Percentiles rank a stretch among this genome's conserved stretches.
These are phyloP conservation scores for Penicillium crystallinum DNA, from an alignment of 495 filamentous ascomycete genomes.

Conservation along the genomic window DNA sequence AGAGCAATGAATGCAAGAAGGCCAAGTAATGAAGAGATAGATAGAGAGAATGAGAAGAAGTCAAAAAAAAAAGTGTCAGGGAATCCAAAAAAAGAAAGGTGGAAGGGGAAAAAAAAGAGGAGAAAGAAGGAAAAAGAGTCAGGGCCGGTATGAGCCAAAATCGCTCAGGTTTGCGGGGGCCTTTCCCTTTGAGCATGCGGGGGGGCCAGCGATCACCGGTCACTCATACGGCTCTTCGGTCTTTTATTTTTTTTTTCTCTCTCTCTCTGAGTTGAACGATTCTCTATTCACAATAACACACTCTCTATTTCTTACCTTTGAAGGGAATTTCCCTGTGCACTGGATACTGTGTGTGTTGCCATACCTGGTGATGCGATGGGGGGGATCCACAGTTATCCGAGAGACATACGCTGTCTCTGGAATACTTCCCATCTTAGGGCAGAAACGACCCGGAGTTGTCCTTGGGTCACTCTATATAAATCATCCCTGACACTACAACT, in stretches of 20 bases:
- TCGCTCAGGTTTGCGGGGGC: slow-evolving; percentile 31
- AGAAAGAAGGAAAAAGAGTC: slow-evolving; percentile 20
- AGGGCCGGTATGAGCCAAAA: slow-evolving; percentile 28
- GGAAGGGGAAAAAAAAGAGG: slow-evolving; percentile 17
- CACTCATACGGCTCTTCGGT: slow-evolving; percentile 6
- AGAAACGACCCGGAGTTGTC: too few species aligned
- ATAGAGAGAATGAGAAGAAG: slow-evolving; percentile 9
- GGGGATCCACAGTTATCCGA: neutral
- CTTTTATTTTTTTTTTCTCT: neutral
- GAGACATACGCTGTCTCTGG: neutral
- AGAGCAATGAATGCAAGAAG: slow-evolving; percentile 11
- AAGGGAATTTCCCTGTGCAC: too few species aligned
- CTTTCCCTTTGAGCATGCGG: slow-evolving; percentile 33
- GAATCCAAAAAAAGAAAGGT: slow-evolving; percentile 20
- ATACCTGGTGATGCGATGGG: neutral
- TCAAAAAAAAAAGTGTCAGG: slow-evolving; percentile 5
- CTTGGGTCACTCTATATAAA: too few species aligned
- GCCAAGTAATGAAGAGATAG: slow-evolving; percentile 6
- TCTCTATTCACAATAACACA: neutral
- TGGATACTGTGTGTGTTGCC: neutral
- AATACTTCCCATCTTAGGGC: neutral
- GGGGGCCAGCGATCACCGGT: slow-evolving; percentile 18
- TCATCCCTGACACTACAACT: too few species aligned
- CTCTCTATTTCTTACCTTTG: neutral
- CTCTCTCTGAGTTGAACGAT: neutral